Evolutionary conservation across 2,329 filamentous ascomycete genomes (phyloP), one percentile per base, ranked within the genome.

Genomic region (Calonectria pseudoturangicola): DNA sequence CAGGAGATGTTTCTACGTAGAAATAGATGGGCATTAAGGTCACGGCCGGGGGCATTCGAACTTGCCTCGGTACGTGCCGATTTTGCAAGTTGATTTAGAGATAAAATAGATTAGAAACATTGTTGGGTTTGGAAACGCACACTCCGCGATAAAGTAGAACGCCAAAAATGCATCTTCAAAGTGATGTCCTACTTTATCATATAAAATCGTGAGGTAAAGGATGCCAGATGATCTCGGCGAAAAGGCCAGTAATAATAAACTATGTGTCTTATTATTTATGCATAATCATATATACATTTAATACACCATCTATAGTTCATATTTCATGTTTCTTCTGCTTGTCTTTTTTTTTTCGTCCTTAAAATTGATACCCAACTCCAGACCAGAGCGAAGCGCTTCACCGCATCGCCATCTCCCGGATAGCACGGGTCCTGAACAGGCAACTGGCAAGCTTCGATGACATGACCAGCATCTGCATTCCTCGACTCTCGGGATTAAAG

Each of bases 1-100:
- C 54, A 41, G 54, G 54, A 60, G 33, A 21, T 36, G 9, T 60
- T 41, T 41, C 33, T 60, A 27, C n/a, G n/a, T 25, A 41, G 21
- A 60, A 12, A 60, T 60, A 60, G 33, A 60, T 60, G 36, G 36
- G 54, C 33, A 60, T 41, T 21, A 1, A 21, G 21, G 21, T 21
- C 21, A 21, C 21, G 21, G 21, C 21, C 21, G 21, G 21, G 36
- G 36, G 54, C 33, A 60, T 41, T 28, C 15, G 41, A 58, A 25
- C 4, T 25, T 39, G 30, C 33, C 12, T 41, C 15, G n/a, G 25
- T 58, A 25, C 6, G 8, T 41, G n/a, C n/a, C 21, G 12, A 58
- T 58, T 16, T 15, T 25, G 25, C 7, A 16, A 21, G 18, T 13
- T 18, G 15, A 36, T 12, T 27, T 60, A 41, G 13, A 60, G 25